Percentiles rank a stretch among this genome's conserved stretches.
phyloP scores from a whole-genome alignment of 257 asterid genomes.

The Coffea canephora region DNA sequence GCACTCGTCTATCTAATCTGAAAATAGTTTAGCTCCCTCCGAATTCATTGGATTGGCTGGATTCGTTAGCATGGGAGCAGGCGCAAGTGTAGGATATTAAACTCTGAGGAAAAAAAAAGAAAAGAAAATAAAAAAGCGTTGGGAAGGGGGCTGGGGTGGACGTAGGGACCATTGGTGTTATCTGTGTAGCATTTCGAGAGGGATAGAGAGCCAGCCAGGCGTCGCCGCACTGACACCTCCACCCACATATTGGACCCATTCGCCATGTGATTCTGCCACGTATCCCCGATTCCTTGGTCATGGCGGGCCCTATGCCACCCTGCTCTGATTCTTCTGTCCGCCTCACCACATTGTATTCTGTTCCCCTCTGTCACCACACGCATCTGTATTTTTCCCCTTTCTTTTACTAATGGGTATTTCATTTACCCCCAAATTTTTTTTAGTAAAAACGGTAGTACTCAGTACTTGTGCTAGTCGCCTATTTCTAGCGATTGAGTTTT shows the following conservation, averaged over 20 bases:
- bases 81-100: too few species aligned
- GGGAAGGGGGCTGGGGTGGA: background rate
- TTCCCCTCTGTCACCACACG: background rate
- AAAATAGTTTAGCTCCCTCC: too few species aligned
- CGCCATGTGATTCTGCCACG: conserved; percentile 22
- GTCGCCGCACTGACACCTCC: conserved; percentile 20
- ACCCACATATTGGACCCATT: background rate
- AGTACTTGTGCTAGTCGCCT: background rate
- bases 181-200: background rate
- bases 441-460: too few species aligned
- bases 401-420: too few species aligned
- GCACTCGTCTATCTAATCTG: too few species aligned
- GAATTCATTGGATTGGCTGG: too few species aligned
- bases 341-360: background rate
- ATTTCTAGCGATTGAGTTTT: background rate
- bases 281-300: conserved; percentile 7
- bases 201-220: background rate
- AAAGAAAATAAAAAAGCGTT: too few species aligned
- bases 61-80: too few species aligned
- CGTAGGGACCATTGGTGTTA: background rate
- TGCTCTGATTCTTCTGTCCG: too few species aligned
- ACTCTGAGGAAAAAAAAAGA: too few species aligned
- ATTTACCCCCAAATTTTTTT: background rate
- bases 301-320: conserved; percentile 10
- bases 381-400: background rate